Evolutionary conservation across 805 yeast genomes (phyloP).

Genomic region (Metschnikowia colocasiae): DNA sequence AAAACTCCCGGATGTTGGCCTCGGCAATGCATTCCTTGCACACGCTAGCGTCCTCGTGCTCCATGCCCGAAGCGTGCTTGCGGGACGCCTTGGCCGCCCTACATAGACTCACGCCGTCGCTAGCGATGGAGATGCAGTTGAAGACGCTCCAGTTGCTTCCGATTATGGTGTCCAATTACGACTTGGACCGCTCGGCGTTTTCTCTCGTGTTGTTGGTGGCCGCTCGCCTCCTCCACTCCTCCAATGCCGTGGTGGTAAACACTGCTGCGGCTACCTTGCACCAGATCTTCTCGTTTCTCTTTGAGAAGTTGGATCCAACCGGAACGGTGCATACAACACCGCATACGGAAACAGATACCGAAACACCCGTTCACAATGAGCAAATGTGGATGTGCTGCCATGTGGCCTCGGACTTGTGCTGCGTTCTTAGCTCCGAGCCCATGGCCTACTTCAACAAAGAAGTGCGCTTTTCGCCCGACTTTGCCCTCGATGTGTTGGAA

Average conservation of each 20-base stretch:
- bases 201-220: conserved; percentile 47
- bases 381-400: conserved; percentile 54
- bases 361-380: neutral
- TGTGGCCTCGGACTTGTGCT: conserved; percentile 70
- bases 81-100: neutral
- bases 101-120: neutral
- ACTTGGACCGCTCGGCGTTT: conserved; percentile 36
- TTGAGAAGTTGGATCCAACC: conserved; percentile 52
- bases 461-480: conserved; percentile 51
- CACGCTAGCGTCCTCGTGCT: conserved; percentile 49
- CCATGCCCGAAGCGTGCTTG: conserved; percentile 41
- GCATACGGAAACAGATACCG: too few species aligned
- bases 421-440: conserved; percentile 54
- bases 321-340: too few species aligned
- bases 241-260: conserved; percentile 73
- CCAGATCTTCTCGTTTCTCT: conserved; percentile 74
- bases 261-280: conserved; percentile 93
- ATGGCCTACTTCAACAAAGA: conserved; percentile 46
- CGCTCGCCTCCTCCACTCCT: conserved; percentile 60
- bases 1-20: conserved; percentile 69
- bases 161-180: conserved; percentile 62
- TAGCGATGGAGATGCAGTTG: conserved; percentile 76
- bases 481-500: conserved; percentile 82
- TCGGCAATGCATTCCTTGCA: conserved; percentile 71
- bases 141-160: conserved; percentile 84